Evolutionary conservation across 257 asterid species (phyloP).

Genomic region (Forsythia suspensa): DNA sequence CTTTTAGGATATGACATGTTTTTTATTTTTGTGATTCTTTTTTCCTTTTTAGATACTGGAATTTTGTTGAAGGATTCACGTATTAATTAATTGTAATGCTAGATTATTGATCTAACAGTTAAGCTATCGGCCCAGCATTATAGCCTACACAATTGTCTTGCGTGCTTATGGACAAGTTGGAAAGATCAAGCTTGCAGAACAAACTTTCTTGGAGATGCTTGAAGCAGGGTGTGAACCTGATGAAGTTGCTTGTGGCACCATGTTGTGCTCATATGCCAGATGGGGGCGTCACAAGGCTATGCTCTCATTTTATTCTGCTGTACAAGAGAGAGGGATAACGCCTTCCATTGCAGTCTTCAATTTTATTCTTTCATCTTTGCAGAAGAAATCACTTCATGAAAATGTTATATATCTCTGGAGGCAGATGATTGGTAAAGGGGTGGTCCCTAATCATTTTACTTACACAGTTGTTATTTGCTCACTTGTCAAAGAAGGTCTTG

Average conservation of each 20-base stretch:
- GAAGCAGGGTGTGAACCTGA: conserved; percentile 95
- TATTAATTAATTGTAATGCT: conserved; percentile 71
- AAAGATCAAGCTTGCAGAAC: conserved; percentile 83
- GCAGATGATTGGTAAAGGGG: conserved; percentile 60
- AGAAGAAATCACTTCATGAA: conserved; percentile 71
- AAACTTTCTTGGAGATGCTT: conserved; percentile 91
- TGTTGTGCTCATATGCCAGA: conserved; percentile 87
- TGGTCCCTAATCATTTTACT: conserved; percentile 71
- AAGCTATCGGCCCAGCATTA: conserved; percentile 88
- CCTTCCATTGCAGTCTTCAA: conserved; percentile 72
- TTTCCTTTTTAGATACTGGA: conserved; percentile 6
- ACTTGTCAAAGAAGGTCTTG: conserved; percentile 64
- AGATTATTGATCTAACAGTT: conserved; percentile 83
- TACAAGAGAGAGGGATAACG: conserved; percentile 66
- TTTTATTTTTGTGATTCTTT: neutral
- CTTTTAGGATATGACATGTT: neutral
- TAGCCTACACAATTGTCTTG: conserved; percentile 75
- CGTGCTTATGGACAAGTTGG: conserved; percentile 95
- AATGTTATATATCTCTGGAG: conserved; percentile 66
- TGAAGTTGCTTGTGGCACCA: conserved; percentile 96
- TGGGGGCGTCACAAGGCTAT: conserved; percentile 91
- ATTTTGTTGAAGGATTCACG: conserved; percentile 23
- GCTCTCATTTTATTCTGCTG: conserved; percentile 89
- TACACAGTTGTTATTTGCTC: conserved; percentile 78
- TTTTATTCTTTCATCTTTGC: conserved; percentile 91